These are phyloP conservation scores for Sporisorium sorghi DNA, from an alignment of 1,284 basidiomycete species.

Conservation along the genomic window DNA sequence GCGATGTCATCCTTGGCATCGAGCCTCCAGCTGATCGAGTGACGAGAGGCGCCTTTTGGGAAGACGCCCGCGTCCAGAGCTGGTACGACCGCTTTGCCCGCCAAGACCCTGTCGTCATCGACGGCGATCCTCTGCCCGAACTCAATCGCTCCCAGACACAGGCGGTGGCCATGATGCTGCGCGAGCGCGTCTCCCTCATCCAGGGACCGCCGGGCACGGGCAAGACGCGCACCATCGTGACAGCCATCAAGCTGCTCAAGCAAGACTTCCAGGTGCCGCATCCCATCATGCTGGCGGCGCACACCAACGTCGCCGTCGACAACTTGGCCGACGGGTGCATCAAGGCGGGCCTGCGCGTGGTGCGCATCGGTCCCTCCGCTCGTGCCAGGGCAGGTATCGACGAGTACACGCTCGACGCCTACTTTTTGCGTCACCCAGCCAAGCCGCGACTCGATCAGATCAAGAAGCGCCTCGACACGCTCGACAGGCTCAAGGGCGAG, in stretches of 20 bases:
- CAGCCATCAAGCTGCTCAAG: constrained; percentile 85
- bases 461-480: constrained; percentile 39
- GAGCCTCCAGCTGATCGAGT: constrained; percentile 75
- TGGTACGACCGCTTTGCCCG: constrained; percentile 71
- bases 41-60: constrained; percentile 74
- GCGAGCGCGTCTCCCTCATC: constrained; percentile 80
- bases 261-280: constrained; percentile 84
- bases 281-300: constrained; percentile 87
- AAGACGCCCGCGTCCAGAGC: constrained; percentile 69
- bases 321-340: constrained; percentile 81
- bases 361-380: constrained; percentile 78
- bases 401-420: constrained; percentile 77
- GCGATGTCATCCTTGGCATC: constrained; percentile 71
- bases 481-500: constrained; percentile 43
- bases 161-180: constrained; percentile 88
- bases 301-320: constrained; percentile 94
- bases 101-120: constrained; percentile 75
- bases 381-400: constrained; percentile 74
- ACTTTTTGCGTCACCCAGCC: constrained; percentile 76
- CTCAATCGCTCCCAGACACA: constrained; percentile 83
- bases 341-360: constrained; percentile 76
- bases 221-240: constrained; percentile 91
- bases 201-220: constrained; percentile 97
- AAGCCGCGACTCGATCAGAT: constrained; percentile 71
- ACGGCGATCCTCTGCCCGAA: constrained; percentile 82